Evolutionary conservation across 495 filamentous ascomycete genomes (phyloP).

Genomic region (Aspergillus cavernicola): DNA sequence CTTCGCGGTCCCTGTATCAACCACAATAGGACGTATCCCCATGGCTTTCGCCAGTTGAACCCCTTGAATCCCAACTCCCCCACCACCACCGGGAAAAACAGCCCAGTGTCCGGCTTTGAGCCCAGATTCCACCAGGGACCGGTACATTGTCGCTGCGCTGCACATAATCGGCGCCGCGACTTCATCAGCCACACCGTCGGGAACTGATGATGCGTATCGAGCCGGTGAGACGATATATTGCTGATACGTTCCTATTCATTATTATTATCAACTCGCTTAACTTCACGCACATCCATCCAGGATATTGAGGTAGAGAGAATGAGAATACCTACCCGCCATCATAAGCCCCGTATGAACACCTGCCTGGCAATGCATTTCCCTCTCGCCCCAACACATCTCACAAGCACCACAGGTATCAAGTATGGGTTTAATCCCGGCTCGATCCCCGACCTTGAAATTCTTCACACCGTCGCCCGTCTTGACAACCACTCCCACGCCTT

Average conservation of each 20-base stretch:
- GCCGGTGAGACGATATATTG: constrained; percentile 62
- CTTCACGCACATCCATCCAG: background rate
- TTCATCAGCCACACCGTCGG: constrained; percentile 52
- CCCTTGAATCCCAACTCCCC: constrained; percentile 62
- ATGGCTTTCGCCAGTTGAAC: constrained; percentile 57
- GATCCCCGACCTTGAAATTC: constrained; percentile 53
- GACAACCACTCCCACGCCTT: constrained; percentile 53
- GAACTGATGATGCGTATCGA: constrained; percentile 62
- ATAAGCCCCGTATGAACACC: constrained; percentile 35
- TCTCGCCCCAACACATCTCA: constrained; percentile 39
- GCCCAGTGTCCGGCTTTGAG: constrained; percentile 58
- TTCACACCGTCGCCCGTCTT: constrained; percentile 38
- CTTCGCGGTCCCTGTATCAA: constrained; percentile 44
- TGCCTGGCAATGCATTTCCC: constrained; percentile 39
- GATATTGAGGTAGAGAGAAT: too few species aligned
- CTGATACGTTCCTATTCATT: constrained; percentile 55
- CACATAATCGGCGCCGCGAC: constrained; percentile 61
- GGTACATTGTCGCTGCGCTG: constrained; percentile 54
- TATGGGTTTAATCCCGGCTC: constrained; percentile 55
- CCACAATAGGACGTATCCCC: constrained; percentile 49
- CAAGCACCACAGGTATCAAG: constrained; percentile 39
- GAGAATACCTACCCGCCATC: constrained; percentile 22
- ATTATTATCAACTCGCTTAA: background rate
- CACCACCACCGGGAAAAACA: constrained; percentile 50
- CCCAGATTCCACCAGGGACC: constrained; percentile 49